Percentiles rank a stretch among this genome's conserved stretches.
phyloP scores from a whole-genome alignment of 345 rosid genomes.

The Citrus reticulata region DNA sequence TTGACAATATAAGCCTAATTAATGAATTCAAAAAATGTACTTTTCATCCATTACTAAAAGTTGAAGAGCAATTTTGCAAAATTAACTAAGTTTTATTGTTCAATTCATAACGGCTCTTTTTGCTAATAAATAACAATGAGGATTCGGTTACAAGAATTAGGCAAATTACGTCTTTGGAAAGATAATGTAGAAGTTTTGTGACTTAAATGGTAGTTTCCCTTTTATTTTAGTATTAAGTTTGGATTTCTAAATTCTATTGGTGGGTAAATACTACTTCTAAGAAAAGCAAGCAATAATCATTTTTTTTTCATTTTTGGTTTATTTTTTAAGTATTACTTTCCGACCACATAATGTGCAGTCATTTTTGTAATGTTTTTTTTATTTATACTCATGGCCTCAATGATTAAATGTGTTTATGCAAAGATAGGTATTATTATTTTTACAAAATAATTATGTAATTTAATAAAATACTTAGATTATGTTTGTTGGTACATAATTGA shows the following conservation, averaged over 20 bases:
- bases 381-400: neutral
- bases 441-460: neutral
- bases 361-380: neutral
- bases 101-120: neutral
- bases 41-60: neutral
- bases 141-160: neutral
- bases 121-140: neutral
- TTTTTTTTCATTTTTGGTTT: neutral
- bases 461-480: neutral
- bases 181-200: neutral
- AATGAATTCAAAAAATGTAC: neutral
- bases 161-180: neutral
- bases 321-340: neutral
- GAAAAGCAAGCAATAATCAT: slow-evolving; percentile 12
- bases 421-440: neutral
- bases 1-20: neutral
- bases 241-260: neutral
- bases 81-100: neutral
- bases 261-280: neutral
- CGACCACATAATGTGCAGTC: neutral
- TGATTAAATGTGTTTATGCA: neutral
- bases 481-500: neutral
- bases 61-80: neutral
- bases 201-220: neutral
- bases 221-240: neutral